phyloP scores from a whole-genome alignment of 2,329 filamentous ascomycete species.

The Cytospora piceae region DNA sequence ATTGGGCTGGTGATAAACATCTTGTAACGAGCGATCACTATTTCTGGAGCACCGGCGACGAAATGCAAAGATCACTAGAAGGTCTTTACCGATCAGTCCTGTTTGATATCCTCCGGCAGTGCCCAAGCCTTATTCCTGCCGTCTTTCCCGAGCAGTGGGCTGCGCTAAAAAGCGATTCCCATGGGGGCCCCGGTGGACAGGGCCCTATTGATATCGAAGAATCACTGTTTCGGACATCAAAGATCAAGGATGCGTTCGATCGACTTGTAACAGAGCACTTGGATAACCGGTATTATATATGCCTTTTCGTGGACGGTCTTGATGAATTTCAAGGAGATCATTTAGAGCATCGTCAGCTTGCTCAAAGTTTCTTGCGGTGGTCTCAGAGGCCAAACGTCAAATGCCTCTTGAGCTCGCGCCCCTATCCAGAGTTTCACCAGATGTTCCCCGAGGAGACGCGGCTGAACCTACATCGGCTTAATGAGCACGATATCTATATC shows the following conservation, averaged over 20 bases:
- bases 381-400: constrained; percentile 1
- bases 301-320: constrained; percentile 15
- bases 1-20: constrained; percentile 8
- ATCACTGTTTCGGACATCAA: background rate
- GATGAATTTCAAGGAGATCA: constrained; percentile 12
- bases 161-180: no score
- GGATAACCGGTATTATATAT: background rate
- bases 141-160: constrained; percentile 21
- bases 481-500: constrained; percentile 3
- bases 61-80: constrained; percentile 26
- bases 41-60: constrained; percentile 27
- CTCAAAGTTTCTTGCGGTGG: background rate
- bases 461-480: constrained; percentile 11
- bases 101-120: constrained; percentile 28
- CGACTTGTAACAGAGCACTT: background rate
- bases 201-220: background rate
- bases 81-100: constrained; percentile 32
- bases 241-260: constrained; percentile 4
- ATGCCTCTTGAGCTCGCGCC: constrained; percentile 15
- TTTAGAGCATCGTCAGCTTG: background rate
- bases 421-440: constrained; percentile 9
- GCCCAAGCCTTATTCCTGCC: constrained; percentile 27
- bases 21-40: constrained; percentile 21
- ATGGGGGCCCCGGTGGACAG: no score
- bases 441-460: background rate